phyloP scores from a whole-genome alignment of 352 stramenopile genomes.

The Phytophthora lateralis region DNA sequence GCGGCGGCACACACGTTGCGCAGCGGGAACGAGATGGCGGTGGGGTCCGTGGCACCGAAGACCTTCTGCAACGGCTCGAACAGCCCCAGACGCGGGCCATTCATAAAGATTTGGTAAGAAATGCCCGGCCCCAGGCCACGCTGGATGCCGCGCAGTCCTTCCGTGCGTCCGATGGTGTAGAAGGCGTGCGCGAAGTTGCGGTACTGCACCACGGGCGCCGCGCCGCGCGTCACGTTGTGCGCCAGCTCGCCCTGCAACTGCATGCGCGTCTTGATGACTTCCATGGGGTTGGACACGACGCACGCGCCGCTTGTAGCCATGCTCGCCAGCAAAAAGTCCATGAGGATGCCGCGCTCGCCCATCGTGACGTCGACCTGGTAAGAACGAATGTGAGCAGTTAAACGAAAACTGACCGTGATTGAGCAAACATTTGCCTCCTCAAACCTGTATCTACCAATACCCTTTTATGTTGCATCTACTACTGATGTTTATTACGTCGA shows the following conservation, averaged over 20 bases:
- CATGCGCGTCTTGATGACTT: constrained; percentile 91
- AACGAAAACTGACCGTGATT: constrained; percentile 2
- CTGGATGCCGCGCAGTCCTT: constrained; percentile 81
- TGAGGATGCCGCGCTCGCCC: constrained; percentile 52
- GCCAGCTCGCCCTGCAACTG: constrained; percentile 87
- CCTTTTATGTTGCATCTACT: not conserved
- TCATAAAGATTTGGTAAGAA: constrained; percentile 86
- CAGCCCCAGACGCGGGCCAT: constrained; percentile 73
- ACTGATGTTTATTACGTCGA: not conserved
- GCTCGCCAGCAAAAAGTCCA: constrained; percentile 78
- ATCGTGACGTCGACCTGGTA: constrained; percentile 15
- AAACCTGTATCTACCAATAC: not conserved
- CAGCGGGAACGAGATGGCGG: constrained; percentile 68
- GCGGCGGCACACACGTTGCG: constrained; percentile 78
- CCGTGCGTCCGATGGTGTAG: constrained; percentile 79
- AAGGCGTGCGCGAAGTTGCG: constrained; percentile 88
- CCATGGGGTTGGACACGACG: constrained; percentile 89
- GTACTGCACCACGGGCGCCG: constrained; percentile 63
- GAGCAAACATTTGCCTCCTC: constrained; percentile 8
- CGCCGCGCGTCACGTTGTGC: constrained; percentile 42
- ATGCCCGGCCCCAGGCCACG: constrained; percentile 79
- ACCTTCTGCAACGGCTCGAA: constrained; percentile 84
- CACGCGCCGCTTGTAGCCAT: constrained; percentile 69
- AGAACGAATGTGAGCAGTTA: constrained; percentile 12
- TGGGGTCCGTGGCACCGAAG: constrained; percentile 83